Evolutionary conservation across 176 grass and related monocot genomes (phyloP).

Genomic region (Cenchrus americanus): DNA sequence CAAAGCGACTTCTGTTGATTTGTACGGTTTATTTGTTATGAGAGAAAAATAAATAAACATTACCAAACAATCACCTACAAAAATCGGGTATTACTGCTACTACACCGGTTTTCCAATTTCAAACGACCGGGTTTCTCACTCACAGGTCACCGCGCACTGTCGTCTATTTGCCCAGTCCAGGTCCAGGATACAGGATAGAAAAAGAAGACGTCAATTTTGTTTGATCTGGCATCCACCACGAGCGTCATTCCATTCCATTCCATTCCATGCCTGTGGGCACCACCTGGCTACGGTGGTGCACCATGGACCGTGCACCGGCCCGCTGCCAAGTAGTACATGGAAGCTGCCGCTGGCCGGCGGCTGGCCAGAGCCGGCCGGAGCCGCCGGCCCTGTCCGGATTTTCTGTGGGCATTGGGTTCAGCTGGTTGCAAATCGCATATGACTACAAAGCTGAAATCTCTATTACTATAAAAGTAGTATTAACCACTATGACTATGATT

Average conservation of each 20-base stretch:
- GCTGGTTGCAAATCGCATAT: not conserved
- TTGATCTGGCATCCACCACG: not conserved
- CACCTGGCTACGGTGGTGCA: not conserved
- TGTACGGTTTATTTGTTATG: no score
- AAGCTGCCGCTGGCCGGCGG: not conserved
- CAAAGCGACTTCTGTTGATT: no score
- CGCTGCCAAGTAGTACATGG: not conserved
- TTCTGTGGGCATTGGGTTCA: not conserved
- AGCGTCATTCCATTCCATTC: not conserved
- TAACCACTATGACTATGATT: not conserved
- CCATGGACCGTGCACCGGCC: not conserved
- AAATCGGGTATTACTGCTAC: no score
- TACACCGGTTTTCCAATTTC: not conserved
- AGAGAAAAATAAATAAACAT: no score
- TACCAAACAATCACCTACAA: no score
- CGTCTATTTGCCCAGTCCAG: not conserved
- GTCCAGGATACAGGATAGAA: not conserved
- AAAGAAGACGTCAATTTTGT: constrained; percentile 2
- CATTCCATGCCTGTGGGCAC: not conserved
- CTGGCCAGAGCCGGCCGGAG: no score
- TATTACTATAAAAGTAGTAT: not conserved
- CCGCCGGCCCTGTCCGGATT: not conserved
- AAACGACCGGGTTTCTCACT: not conserved
- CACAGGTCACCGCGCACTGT: not conserved
- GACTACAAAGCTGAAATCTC: not conserved